phyloP scores from a whole-genome alignment of 805 yeast genomes.

The Ogataea glucozyma region DNA sequence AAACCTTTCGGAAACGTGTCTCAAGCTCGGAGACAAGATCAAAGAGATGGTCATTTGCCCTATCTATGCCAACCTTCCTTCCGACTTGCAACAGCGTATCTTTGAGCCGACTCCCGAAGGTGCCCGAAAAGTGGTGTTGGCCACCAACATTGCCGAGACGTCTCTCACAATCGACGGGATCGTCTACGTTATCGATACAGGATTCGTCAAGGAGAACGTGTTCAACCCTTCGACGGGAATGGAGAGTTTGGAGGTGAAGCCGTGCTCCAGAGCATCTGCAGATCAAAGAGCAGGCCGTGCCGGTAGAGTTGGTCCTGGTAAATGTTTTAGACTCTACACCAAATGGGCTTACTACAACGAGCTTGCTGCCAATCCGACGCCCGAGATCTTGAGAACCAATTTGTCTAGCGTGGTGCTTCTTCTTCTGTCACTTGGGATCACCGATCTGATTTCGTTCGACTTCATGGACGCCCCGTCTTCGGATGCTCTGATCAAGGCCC shows the following conservation, averaged over 20 bases:
- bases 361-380: slow-evolving; percentile 75
- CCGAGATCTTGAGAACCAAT: slow-evolving; percentile 89
- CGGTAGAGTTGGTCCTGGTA: slow-evolving; percentile 96
- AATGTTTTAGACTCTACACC: slow-evolving; percentile 87
- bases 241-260: slow-evolving; percentile 81
- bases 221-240: slow-evolving; percentile 87
- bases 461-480: slow-evolving; percentile 89
- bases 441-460: slow-evolving; percentile 78
- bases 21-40: slow-evolving; percentile 59
- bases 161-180: slow-evolving; percentile 97
- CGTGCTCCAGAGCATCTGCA: slow-evolving; percentile 93
- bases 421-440: slow-evolving; percentile 80
- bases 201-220: slow-evolving; percentile 89
- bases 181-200: slow-evolving; percentile 91
- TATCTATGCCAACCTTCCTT: slow-evolving; percentile 87
- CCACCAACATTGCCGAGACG: slow-evolving; percentile 97
- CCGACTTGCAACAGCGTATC: slow-evolving; percentile 76
- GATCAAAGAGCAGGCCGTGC: slow-evolving; percentile 98
- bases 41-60: slow-evolving; percentile 75
- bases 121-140: slow-evolving; percentile 83
- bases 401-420: slow-evolving; percentile 73
- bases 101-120: slow-evolving; percentile 85
- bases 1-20: slow-evolving; percentile 62
- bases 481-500: slow-evolving; percentile 67
- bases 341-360: slow-evolving; percentile 80